phyloP scores from a whole-genome alignment of 2,329 filamentous ascomycete species.

The Ophiocordyceps camponoti-saundersi region DNA sequence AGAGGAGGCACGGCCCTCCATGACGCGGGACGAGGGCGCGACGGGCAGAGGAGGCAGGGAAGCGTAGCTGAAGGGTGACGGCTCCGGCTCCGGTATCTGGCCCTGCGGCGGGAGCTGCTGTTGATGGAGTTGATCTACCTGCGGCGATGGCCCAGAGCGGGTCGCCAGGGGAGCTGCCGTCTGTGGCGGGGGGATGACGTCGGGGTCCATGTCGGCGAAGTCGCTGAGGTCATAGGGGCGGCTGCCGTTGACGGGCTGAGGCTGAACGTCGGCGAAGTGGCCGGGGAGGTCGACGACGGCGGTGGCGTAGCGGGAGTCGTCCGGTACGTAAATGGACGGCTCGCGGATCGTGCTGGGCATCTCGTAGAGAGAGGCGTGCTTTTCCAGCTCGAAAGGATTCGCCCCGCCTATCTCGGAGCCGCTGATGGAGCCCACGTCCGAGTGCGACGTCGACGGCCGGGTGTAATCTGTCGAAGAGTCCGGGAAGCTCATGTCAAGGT shows the following conservation, averaged over 20 bases:
- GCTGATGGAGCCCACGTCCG: slow-evolving; percentile 35
- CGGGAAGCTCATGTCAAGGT: slow-evolving; percentile 36
- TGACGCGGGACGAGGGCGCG: slow-evolving; percentile 31
- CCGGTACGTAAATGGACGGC: slow-evolving; percentile 43
- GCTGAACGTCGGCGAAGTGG: slow-evolving; percentile 3
- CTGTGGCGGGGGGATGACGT: slow-evolving; percentile 16
- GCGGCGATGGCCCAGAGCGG: slow-evolving; percentile 3
- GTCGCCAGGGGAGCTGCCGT: slow-evolving; percentile 8
- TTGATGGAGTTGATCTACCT: slow-evolving; percentile 6
- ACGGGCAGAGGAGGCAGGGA: slow-evolving; percentile 21
- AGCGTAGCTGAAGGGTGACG: slow-evolving; percentile 5
- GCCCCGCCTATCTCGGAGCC: slow-evolving; percentile 37
- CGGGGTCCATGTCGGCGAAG: slow-evolving; percentile 22
- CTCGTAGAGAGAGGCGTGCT: slow-evolving; percentile 39
- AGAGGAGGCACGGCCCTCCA: slow-evolving; percentile 34
- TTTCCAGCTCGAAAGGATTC: slow-evolving; percentile 46
- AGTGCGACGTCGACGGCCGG: slow-evolving; percentile 42
- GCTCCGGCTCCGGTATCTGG: slow-evolving; percentile 5
- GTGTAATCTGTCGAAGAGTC: slow-evolving; percentile 32
- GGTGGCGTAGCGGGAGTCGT: slow-evolving; percentile 33
- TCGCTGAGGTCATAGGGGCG: slow-evolving; percentile 22
- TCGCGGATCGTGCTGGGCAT: slow-evolving; percentile 25
- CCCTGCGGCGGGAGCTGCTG: slow-evolving; percentile 2
- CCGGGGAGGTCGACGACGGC: slow-evolving; percentile 14
- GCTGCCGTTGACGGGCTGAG: slow-evolving; percentile 3